Conservation (phyloP, 2,329 filamentous ascomycete species). For the Colletotrichum spinosum region DNA sequence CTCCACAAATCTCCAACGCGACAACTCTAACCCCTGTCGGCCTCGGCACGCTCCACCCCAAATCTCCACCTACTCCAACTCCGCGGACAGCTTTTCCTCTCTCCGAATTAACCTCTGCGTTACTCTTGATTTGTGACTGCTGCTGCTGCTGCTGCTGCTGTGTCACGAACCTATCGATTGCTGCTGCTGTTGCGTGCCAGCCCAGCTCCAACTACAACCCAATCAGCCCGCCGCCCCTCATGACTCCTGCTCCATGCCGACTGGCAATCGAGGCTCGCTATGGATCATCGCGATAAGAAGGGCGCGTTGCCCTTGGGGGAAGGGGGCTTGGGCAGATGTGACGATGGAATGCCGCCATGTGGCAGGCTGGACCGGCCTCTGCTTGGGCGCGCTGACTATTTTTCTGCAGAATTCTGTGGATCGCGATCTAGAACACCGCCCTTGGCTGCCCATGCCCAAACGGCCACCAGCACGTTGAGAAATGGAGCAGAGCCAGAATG, state of each 20-base stretch:
- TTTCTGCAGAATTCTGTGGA: neutral
- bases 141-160: no score
- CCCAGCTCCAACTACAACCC: no score
- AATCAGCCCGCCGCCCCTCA: no score
- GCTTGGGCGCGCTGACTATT: neutral
- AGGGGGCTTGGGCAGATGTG: neutral
- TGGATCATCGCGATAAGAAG: neutral
- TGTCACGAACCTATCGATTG: neutral
- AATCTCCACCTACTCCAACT: slow-evolving; percentile 35
- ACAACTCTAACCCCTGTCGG: slow-evolving; percentile 19
- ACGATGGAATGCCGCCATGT: slow-evolving; percentile 12
- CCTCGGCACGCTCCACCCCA: slow-evolving; percentile 24
- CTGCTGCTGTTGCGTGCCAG: no score
- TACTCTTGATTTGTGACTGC: neutral
- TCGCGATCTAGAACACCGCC: slow-evolving; percentile 19
- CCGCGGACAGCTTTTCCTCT: neutral
- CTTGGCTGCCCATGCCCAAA: neutral
- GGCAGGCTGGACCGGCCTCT: no score
- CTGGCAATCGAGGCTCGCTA: neutral
- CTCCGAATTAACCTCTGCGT: neutral
- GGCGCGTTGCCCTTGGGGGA: no score
- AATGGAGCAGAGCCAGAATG: no score
- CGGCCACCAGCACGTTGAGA: no score
- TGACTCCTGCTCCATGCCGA: neutral
- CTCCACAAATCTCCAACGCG: slow-evolving; percentile 35